These are phyloP conservation scores for Aspergillus hiratsukae DNA, from an alignment of 2,329 filamentous ascomycete species.

Conservation along the genomic window DNA sequence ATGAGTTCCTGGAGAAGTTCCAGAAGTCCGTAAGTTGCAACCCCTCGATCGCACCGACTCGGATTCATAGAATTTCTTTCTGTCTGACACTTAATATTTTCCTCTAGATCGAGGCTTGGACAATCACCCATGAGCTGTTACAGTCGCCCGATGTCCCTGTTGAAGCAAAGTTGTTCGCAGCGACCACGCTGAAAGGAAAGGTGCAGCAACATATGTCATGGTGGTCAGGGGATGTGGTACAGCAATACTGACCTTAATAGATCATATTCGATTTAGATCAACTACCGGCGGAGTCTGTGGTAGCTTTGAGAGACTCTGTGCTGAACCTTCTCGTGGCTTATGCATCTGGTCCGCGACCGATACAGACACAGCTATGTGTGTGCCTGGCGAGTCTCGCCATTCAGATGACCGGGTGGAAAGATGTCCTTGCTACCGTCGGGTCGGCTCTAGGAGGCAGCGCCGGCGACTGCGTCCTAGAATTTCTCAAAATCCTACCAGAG, in stretches of 20 bases:
- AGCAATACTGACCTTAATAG: constrained; percentile 47
- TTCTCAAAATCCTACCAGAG: constrained; percentile 92
- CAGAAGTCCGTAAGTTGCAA: constrained; percentile 82
- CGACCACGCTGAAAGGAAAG: constrained; percentile 97
- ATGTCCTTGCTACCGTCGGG: constrained; percentile 80
- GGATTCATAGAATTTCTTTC: not conserved
- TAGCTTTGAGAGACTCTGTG: constrained; percentile 76
- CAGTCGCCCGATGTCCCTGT: constrained; percentile 70
- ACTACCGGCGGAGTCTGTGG: constrained; percentile 69
- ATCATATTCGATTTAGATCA: constrained; percentile 96
- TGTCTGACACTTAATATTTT: constrained; percentile 17
- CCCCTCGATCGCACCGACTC: constrained; percentile 14
- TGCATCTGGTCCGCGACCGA: constrained; percentile 73
- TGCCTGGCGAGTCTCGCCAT: constrained; percentile 92
- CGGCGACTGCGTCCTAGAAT: constrained; percentile 86
- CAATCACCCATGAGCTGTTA: constrained; percentile 77
- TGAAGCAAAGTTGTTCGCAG: constrained; percentile 90
- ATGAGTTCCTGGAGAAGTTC: constrained; percentile 87
- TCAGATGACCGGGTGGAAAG: constrained; percentile 93
- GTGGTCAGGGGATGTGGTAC: constrained; percentile 1
- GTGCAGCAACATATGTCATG: constrained; percentile 47
- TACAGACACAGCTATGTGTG: constrained; percentile 88
- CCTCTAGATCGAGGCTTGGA: constrained; percentile 80
- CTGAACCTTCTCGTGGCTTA: constrained; percentile 76
- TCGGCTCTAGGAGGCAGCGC: constrained; percentile 65